Base-by-base conservation (phyloP, 2,329 filamentous ascomycete genomes). In the Colletotrichum graminicola region DNA sequence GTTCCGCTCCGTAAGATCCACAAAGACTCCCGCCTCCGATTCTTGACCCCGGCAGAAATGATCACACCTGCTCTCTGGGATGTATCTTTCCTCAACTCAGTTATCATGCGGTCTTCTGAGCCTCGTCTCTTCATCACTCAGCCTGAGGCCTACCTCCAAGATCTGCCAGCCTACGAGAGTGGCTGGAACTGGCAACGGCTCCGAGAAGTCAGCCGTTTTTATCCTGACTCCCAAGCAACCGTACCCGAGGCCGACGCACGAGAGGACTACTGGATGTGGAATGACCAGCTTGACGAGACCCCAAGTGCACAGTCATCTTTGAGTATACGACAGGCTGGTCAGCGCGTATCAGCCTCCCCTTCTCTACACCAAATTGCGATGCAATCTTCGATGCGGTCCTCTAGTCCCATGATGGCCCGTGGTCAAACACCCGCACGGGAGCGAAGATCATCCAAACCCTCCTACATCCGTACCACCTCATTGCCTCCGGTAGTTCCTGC, bases 1-100 rank as follows among this genome's bases (percentile, higher is more conserved):
- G 87, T 95, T n/a, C 93, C 93, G 6, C 83, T 95, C 23, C 89
- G 93, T 62, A 95, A 95, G 78, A 83, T 94, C 3, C 89, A 93
- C 77, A 94, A 92, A 76, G 91, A 94, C 68, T 91, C 91, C 0
- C 88, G 90, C 34, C 85, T 95, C 8, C 89, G 90, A 1, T 94
- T 94, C 75, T 84, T 95, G 14, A 88, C 87, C 7, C 90, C 89
- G 1, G 84, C 89, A 1, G 93, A 95, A 78, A 92, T 95, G 89
- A 81, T 92, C 47, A 94, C 91, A 0, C 89, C 92, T 0, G 87
- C 90, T 1, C 80, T 90, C 3, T 95, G 93, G 93, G 89, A 90
- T 62, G 88, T 91, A 2, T 84, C 88, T 12, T 95, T 95, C 73
- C 84, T 95, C 36, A 86, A 86, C 61, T 90, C 91, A 59, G 88